Base-by-base conservation (phyloP, 495 filamentous ascomycete genomes). In the Oidiodendron maius region DNA sequence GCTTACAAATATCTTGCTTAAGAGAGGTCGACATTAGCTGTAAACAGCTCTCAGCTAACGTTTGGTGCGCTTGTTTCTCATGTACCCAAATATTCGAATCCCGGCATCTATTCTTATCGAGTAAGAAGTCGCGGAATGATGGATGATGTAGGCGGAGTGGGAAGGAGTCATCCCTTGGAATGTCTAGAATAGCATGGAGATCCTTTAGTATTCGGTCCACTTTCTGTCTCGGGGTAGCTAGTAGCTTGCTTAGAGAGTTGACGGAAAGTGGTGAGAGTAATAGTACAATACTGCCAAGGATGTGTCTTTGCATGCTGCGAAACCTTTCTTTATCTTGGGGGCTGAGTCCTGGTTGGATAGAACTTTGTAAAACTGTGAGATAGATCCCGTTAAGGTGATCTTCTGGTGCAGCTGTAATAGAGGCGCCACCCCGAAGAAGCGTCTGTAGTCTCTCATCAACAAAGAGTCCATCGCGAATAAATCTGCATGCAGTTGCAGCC, bases 41-140 rank as follows among this genome's bases (percentile, higher is more conserved):
- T 34, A 74, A 30, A 51, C 65, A 75, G 20, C 55, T 38, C 6
- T 35, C 21, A 23, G 57, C 58, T 40, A 76, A 47, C 22, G 32
- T 54, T n/a, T 58, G 16, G n/a, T n/a, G n/a, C n/a, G n/a, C n/a
- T n/a, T n/a, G n/a, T n/a, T n/a, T n/a, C n/a, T n/a, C n/a, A n/a
- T 39, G 11, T 6, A 39, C 36, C 5, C 36, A 39, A 18, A 39
- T n/a, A 55, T 51, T 0, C 51, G 45, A 61, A 39, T 64, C 57
- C 6, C 30, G 22, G 44, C 63, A 60, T 39, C 55, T 57, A 13
- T 57, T 40, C 26, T 49, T 30, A 52, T 71, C 60, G 36, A 75
- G 32, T 11, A 79, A 64, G 52, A 69, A 77, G 52, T 77, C 73
- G 30, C 69, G 71, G 48, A 79, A 73, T 13, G 73, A 75, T 4